Conservation (phyloP, 2,329 filamentous ascomycete genomes). For the Aspergillus neotritici region DNA sequence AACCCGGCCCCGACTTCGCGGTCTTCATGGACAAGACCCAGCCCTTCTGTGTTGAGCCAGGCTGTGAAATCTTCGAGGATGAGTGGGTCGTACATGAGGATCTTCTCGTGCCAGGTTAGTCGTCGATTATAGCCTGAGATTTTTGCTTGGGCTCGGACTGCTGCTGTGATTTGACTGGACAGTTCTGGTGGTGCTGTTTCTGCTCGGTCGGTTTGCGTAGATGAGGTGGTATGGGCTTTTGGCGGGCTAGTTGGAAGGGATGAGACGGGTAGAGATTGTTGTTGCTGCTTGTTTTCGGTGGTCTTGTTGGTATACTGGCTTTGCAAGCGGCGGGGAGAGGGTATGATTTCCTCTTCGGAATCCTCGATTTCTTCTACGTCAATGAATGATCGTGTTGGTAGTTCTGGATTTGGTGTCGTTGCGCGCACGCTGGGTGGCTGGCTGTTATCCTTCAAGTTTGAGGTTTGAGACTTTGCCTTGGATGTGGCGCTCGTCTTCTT, state of each 20-base stretch:
- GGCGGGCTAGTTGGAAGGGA: slow-evolving; percentile 8
- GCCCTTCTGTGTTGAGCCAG: slow-evolving; percentile 72
- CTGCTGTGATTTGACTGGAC: slow-evolving; percentile 45
- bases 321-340: slow-evolving; percentile 22
- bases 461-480: slow-evolving; percentile 5
- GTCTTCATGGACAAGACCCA: slow-evolving; percentile 60
- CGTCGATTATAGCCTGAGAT: slow-evolving; percentile 27
- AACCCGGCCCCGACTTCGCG: slow-evolving; percentile 58
- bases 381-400: slow-evolving; percentile 14
- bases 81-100: slow-evolving; percentile 87
- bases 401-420: background rate
- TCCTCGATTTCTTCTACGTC: slow-evolving; percentile 35
- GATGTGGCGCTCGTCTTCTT: slow-evolving; percentile 9
- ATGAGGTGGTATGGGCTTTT: background rate
- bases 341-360: slow-evolving; percentile 30
- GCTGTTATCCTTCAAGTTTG: background rate
- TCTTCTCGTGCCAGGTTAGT: slow-evolving; percentile 82
- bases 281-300: background rate
- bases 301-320: slow-evolving; percentile 11
- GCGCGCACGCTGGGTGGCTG: background rate
- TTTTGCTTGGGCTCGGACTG: slow-evolving; percentile 41
- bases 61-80: slow-evolving; percentile 75
- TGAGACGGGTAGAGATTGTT: slow-evolving; percentile 9
- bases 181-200: slow-evolving; percentile 26
- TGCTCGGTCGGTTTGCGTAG: background rate